These are phyloP conservation scores for Colletotrichum sp. DNA, from an alignment of 2,329 filamentous ascomycete genomes.

Conservation along the genomic window DNA sequence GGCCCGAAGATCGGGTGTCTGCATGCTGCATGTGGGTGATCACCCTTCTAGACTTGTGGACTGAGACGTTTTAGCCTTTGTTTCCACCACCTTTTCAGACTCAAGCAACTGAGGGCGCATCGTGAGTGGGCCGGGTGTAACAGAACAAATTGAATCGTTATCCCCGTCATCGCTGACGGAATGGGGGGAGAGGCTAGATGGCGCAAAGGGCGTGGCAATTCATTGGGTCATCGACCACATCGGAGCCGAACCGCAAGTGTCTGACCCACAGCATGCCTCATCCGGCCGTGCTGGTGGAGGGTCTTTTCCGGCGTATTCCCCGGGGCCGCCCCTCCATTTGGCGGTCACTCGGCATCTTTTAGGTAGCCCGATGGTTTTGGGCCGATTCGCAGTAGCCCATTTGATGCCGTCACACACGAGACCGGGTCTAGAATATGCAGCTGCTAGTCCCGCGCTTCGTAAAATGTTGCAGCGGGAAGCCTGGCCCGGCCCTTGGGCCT, in stretches of 20 bases:
- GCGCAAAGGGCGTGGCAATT: neutral
- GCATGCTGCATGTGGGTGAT: constrained; percentile 17
- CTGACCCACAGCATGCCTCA: neutral
- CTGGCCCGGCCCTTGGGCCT: neutral
- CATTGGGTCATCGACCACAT: constrained; percentile 11
- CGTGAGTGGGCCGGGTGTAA: constrained; percentile 14
- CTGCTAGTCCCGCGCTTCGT: neutral
- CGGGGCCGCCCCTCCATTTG: neutral
- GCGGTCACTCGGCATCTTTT: neutral
- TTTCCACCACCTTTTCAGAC: constrained; percentile 4
- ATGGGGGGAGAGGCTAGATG: neutral
- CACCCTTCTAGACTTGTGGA: neutral
- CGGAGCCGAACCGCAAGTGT: constrained; percentile 18
- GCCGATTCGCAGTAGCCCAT: neutral
- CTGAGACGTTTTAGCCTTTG: constrained; percentile 6
- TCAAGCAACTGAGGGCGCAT: neutral
- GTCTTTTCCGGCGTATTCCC: constrained; percentile 13
- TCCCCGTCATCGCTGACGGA: constrained; percentile 15
- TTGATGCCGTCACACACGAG: neutral
- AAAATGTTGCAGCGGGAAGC: neutral
- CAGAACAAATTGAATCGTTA: neutral
- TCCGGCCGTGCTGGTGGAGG: neutral
- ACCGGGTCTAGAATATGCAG: neutral
- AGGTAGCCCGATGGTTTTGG: neutral
- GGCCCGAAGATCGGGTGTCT: constrained; percentile 14